Percentiles rank a stretch among this genome's conserved stretches.
Evolutionary conservation across 371 early-diverging fungal species (phyloP).

Genomic region (Coemansia sp.): DNA sequence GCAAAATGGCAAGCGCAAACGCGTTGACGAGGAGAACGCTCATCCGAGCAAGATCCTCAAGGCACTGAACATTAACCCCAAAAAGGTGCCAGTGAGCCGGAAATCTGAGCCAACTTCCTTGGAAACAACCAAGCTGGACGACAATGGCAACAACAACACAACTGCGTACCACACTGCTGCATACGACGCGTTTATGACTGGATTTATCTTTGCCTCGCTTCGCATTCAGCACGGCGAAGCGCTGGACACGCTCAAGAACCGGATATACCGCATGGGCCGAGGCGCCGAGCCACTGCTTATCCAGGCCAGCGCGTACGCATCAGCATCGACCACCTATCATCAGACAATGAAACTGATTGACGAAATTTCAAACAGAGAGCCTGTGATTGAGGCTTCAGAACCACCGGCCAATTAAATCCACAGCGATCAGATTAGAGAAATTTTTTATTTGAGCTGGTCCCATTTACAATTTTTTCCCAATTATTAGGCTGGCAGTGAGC

Average conservation of each 20-base stretch:
- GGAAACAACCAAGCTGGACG: neutral
- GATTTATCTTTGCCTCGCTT: constrained; percentile 65
- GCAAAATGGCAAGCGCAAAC: constrained; percentile 16
- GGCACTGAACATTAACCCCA: neutral
- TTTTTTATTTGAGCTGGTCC: constrained; percentile 14
- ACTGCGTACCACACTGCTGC: constrained; percentile 73
- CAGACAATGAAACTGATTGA: constrained; percentile 38
- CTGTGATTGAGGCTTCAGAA: neutral
- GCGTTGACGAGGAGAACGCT: neutral
- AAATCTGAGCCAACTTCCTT: neutral
- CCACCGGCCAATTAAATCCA: constrained; percentile 6
- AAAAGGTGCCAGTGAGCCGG: neutral
- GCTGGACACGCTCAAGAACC: constrained; percentile 57
- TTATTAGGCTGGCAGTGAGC: neutral
- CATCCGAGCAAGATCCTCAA: constrained; percentile 12
- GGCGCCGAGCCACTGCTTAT: constrained; percentile 59
- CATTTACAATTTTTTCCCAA: neutral
- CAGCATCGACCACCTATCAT: constrained; percentile 29
- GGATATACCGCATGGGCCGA: constrained; percentile 71
- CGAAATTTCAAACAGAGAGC: neutral
- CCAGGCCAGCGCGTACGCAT: constrained; percentile 58
- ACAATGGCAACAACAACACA: neutral
- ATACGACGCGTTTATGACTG: constrained; percentile 95
- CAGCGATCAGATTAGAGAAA: constrained; percentile 25
- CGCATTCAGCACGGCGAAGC: constrained; percentile 11